Evolutionary conservation across 768 basidiomycete species (phyloP), one percentile per base, ranked within the genome.

Genomic region (Tylopilus plumbeoviolaceoides): DNA sequence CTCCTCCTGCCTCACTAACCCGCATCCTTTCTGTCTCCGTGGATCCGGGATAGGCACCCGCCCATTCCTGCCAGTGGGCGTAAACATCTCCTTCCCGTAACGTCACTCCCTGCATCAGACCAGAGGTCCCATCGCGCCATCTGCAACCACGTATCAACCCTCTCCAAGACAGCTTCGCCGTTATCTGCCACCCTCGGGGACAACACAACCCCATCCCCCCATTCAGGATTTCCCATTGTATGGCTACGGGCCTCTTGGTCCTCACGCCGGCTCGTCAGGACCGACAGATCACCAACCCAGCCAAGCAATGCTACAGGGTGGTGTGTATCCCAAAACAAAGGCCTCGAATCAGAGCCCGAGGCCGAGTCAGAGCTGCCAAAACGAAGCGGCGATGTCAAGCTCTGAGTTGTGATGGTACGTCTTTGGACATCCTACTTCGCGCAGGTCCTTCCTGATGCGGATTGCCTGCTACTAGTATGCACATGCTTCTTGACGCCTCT

Each of bases 371-470:
- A 77, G 42, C 83, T 15, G 83, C 83, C 15, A 91, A 90, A 77
- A 90, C 90, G 80, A 91, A 89, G 70, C 75, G 89, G 48, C 77
- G 89, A 48, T 73, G 89, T 42, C 89, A 91, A 66, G 89, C 89
- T 35, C 71, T 91, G 59, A 91, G 89, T 64, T 91, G 89, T 69
- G 91, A 89, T 48, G 89, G 89, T 89, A 67, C 72, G 78, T 72
- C 40, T 40, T 49, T 25, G 27, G 1, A 49, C 45, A 50, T 59
- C 59, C 58, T 55, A 57, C 48, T 44, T 51, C 55, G 23, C 23
- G 23, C 23, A 23, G 23, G 5, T 23, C 23, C 23, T 23, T 23
- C 23, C 23, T 23, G 23, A 23, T 5, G 5, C 23, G 23, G 23
- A 23, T 23, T 5, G 23, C 23, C 31, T 47, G n/a, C 31, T n/a